phyloP scores from a whole-genome alignment of 78 protist genomes.

The Dictyostelium capitatum region DNA sequence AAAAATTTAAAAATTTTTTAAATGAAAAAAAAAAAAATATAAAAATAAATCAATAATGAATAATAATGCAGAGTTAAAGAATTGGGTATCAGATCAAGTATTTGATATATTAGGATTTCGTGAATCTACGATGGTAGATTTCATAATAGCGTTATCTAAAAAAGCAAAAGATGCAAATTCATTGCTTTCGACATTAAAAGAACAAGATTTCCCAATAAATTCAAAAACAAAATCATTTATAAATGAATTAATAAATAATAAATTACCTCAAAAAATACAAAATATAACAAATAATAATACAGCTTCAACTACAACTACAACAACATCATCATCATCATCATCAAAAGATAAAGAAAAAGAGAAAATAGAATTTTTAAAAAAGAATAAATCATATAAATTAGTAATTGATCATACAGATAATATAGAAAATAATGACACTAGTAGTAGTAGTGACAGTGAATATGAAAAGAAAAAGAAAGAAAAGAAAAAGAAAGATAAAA shows the following conservation, averaged over 20 bases:
- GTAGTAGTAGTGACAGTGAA: constrained; percentile 12
- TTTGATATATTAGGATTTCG: constrained; percentile 71
- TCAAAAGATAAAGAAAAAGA: constrained; percentile 33
- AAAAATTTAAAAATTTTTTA: background rate
- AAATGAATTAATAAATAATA: constrained; percentile 18
- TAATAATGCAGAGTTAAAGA: constrained; percentile 14
- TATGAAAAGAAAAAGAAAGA: constrained; percentile 25
- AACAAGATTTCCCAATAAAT: constrained; percentile 60
- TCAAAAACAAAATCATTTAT: constrained; percentile 35
- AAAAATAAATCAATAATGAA: too few species aligned
- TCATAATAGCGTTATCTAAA: constrained; percentile 34
- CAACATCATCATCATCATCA: background rate
- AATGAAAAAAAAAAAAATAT: too few species aligned
- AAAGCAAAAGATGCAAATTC: constrained; percentile 45
- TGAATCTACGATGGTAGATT: constrained; percentile 73
- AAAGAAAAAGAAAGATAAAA: constrained; percentile 16
- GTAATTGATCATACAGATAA: constrained; percentile 10
- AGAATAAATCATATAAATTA: constrained; percentile 60
- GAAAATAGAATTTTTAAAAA: constrained; percentile 22
- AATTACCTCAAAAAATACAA: constrained; percentile 4
- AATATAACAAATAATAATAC: background rate
- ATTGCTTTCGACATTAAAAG: constrained; percentile 4
- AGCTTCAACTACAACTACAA: background rate
- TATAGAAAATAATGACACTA: background rate
- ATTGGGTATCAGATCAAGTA: constrained; percentile 79